A percentile compares a stretch with the other conserved stretches of the same genome.
phyloP scores from a whole-genome alignment of 805 yeast species.

The Yarrowia bubula region DNA sequence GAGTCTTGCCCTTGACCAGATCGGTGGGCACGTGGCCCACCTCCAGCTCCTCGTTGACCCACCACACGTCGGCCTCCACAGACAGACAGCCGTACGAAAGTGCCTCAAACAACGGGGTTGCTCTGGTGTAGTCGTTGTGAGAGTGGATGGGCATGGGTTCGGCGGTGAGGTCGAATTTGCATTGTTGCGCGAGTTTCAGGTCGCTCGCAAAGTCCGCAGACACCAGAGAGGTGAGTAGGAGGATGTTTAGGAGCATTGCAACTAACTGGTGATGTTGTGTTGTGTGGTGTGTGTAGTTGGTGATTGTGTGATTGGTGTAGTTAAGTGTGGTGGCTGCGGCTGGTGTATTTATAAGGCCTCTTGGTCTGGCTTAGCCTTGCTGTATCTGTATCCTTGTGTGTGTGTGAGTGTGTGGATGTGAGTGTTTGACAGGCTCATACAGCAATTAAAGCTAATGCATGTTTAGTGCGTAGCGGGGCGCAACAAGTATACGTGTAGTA shows the following conservation, averaged over 20 bases:
- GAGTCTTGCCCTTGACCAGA: slow-evolving; percentile 6
- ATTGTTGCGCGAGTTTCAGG: slow-evolving; percentile 1
- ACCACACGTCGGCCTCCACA: slow-evolving; percentile 69
- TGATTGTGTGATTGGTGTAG: background rate
- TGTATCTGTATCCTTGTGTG: background rate
- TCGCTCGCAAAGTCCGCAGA: slow-evolving; percentile 14
- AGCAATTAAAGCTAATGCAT: background rate
- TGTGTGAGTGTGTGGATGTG: background rate
- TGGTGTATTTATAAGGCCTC: too few species aligned
- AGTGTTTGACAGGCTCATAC: background rate
- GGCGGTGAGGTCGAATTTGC: slow-evolving; percentile 7
- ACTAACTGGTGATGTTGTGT: background rate
- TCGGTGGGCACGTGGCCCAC: slow-evolving; percentile 28
- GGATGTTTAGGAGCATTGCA: background rate
- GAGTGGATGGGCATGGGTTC: slow-evolving; percentile 50
- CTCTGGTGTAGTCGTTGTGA: slow-evolving; percentile 70
- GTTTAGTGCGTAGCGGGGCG: background rate
- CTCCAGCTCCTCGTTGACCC: slow-evolving; percentile 30
- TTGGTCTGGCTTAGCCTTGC: too few species aligned
- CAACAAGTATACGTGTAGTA: too few species aligned
- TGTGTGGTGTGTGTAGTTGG: background rate
- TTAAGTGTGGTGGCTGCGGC: too few species aligned
- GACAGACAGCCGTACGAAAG: slow-evolving; percentile 51
- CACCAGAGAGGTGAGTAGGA: background rate
- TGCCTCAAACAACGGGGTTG: slow-evolving; percentile 58